Evolutionary conservation across 2,329 filamentous ascomycete species (phyloP).

Genomic region (Alternaria angustiovoidea): DNA sequence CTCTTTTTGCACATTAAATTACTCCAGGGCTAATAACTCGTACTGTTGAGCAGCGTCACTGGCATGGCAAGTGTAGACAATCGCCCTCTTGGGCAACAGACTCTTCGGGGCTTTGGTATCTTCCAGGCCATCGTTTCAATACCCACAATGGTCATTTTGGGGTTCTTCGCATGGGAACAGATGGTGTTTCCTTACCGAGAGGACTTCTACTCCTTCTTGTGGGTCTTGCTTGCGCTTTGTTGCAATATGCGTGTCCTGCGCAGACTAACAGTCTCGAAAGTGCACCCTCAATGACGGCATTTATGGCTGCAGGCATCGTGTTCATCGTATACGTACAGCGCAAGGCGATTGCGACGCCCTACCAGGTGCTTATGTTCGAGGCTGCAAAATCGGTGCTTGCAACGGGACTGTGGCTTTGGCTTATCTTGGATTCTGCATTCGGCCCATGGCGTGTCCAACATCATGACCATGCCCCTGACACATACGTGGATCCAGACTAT

Average conservation of each 20-base stretch:
- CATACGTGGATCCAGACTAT: not conserved
- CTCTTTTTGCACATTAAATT: not conserved
- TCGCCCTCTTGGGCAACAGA: slow-evolving; percentile 1
- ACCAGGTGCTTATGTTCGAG: not conserved
- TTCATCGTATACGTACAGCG: slow-evolving; percentile 7
- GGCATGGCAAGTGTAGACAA: not conserved
- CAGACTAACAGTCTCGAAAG: not conserved
- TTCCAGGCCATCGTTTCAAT: not conserved
- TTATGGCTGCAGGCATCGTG: slow-evolving; percentile 2
- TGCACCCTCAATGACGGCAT: not conserved
- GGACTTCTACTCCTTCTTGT: slow-evolving; percentile 3
- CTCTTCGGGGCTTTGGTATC: slow-evolving; percentile 1
- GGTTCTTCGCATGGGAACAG: slow-evolving; percentile 2
- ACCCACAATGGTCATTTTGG: not conserved
- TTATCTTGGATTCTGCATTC: slow-evolving; percentile 1
- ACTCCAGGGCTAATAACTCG: not conserved
- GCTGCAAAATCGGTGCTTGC: not conserved
- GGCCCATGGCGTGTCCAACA: not conserved
- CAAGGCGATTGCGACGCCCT: not conserved
- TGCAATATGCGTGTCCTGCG: not conserved
- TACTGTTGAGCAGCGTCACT: accelerated
- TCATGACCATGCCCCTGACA: not conserved
- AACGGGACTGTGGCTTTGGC: slow-evolving; percentile 7
- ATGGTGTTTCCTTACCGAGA: not conserved
- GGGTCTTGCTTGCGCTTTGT: not conserved